Base-by-base conservation (phyloP, 495 filamentous ascomycete species). In the Cercophora samala region DNA sequence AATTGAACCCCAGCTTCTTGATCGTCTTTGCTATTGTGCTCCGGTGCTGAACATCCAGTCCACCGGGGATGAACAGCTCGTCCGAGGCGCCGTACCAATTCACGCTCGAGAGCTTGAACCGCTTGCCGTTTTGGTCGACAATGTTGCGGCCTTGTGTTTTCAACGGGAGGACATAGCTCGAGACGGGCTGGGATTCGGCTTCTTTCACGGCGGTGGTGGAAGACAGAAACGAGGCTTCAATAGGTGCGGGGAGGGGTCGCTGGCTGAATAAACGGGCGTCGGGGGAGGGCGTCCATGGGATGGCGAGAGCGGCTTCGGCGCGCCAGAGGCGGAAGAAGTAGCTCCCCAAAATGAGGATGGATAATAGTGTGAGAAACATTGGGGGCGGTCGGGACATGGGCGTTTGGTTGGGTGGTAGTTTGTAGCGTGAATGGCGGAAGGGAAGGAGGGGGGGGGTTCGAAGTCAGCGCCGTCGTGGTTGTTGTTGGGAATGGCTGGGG, bases 11-110 rank as follows among this genome's bases (percentile, higher is more conserved):
- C 37, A 89, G 73, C 18, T 65, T 62, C 19, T 81, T 77, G 69
- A 88, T 84, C 21, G 80, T 80, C 22, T 63, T 32, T 1, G 86
- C 85, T 64, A 89, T 88, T 9, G 80, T 78, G 58, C 72, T 75
- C 18, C 86, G 84, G 71, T 88, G 85, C 67, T 80, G 81, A 5
- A 84, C 70, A 54, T 89, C 85, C 46, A 89, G 78, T 9, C 86
- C 86, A 17, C 83, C 83, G 5, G 84, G 83, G n/a, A 88, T 80
- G 73, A 84, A 88, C 24, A 83, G 72, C 75, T 85, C 81, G 67
- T 89, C 86, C 66, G 82, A 85, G 13, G 79, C 86, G 19, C 86
- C 86, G 70, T 88, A 89, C 86, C 86, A 89, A 73, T 89, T 89
- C 70, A 89, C 76, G 25, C 81, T 84, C 18, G 83, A 77, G 15